Percentiles rank a stretch among this genome's conserved stretches.
Conservation (phyloP, 1,284 basidiomycete genomes). For the Macrocybe sp. region DNA sequence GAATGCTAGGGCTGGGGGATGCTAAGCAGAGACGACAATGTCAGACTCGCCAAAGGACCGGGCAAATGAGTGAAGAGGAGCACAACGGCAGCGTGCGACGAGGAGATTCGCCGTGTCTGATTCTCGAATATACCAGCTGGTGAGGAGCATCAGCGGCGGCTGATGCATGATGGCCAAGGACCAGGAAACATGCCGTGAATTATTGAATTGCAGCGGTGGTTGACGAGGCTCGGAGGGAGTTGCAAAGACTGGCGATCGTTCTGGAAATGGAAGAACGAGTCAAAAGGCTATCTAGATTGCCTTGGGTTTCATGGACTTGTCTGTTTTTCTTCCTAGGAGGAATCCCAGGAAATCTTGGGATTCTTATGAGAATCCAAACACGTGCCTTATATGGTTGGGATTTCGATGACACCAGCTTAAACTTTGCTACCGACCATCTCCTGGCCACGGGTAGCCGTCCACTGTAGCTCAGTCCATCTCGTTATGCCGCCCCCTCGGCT, state of each 20-base stretch:
- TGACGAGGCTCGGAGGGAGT: conserved; percentile 8
- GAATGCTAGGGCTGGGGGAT: too few relatives aligned
- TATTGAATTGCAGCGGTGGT: too few relatives aligned
- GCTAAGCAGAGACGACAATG: too few relatives aligned
- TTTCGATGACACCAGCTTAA: neutral
- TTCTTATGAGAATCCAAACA: conserved; percentile 16
- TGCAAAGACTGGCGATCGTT: conserved; percentile 13
- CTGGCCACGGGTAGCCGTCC: neutral
- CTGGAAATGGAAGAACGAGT: conserved; percentile 19
- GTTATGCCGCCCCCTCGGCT: conserved; percentile 24
- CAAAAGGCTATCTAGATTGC: conserved; percentile 24
- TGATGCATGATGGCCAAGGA: neutral
- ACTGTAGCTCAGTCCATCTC: conserved; percentile 8
- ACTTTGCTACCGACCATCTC: too few relatives aligned
- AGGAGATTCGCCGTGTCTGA: too few relatives aligned
- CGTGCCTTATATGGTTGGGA: neutral
- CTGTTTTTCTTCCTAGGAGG: conserved; percentile 2
- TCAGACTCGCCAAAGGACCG: too few relatives aligned
- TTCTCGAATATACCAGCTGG: neutral
- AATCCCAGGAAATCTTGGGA: conserved; percentile 24
- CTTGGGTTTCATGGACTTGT: neutral
- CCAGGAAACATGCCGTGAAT: conserved; percentile 9
- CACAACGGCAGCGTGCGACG: too few relatives aligned
- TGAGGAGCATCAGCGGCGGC: neutral
- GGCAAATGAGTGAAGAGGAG: too few relatives aligned